Conservation (phyloP, 345 rosid genomes). For the Heritiera littoralis region DNA sequence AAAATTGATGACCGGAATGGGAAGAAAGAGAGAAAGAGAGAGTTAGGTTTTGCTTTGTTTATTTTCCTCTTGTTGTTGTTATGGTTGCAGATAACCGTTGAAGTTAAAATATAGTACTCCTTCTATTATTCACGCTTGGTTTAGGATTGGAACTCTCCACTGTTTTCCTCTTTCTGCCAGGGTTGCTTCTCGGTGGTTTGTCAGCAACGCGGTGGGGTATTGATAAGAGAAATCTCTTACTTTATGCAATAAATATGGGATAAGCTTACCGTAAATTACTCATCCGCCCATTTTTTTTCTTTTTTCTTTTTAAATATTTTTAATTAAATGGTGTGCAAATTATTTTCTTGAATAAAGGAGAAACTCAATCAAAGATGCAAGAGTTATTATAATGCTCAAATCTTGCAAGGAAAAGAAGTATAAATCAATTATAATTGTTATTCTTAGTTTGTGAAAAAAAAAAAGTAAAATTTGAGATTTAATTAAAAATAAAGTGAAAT, state of each 20-base stretch:
- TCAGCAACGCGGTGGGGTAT: neutral
- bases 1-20: neutral
- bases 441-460: neutral
- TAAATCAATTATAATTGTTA: neutral
- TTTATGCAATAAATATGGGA: neutral
- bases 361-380: neutral
- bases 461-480: too few relatives aligned
- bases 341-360: neutral
- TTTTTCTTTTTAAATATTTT: too few relatives aligned
- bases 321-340: neutral
- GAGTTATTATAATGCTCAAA: neutral
- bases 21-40: neutral
- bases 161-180: neutral
- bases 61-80: neutral
- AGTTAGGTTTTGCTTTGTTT: neutral
- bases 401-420: neutral
- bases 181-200: neutral
- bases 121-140: neutral
- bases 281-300: neutral
- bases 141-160: neutral
- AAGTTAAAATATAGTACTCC: neutral
- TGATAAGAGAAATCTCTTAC: neutral
- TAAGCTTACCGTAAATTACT: neutral
- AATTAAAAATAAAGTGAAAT: too few relatives aligned
- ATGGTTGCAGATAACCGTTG: constrained; percentile 27